Conservation (phyloP, 2,329 filamentous ascomycete genomes). For the Phialophora expanda region DNA sequence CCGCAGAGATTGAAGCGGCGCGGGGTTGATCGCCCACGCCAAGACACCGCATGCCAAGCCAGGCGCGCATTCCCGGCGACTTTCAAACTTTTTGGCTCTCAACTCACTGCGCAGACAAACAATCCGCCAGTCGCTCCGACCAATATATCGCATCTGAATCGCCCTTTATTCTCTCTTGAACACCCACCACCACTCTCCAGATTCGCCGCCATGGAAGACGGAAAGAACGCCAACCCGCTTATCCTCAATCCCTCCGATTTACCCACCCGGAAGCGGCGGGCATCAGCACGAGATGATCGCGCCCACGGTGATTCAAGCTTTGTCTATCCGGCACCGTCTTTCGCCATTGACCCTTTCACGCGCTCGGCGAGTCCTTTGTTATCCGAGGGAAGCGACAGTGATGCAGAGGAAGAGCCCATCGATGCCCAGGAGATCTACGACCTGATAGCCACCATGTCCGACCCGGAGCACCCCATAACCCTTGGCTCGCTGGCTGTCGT, state of each 20-base stretch:
- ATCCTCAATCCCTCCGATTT: constrained; percentile 88
- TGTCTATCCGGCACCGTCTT: constrained; percentile 57
- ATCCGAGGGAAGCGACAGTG: constrained; percentile 50
- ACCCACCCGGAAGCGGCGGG: constrained; percentile 71
- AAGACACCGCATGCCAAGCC: background rate
- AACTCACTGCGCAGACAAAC: background rate
- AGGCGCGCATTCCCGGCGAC: background rate
- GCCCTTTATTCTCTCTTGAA: background rate
- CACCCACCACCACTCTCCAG: background rate
- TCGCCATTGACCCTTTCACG: constrained; percentile 57
- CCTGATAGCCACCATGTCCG: constrained; percentile 90
- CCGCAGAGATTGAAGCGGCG: background rate
- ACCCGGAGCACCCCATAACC: constrained; percentile 94
- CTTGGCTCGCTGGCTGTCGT: constrained; percentile 93
- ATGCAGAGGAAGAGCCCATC: constrained; percentile 78
- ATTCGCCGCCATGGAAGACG: constrained; percentile 36
- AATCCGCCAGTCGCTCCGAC: background rate
- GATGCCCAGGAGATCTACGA: constrained; percentile 98
- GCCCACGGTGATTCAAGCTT: constrained; percentile 53
- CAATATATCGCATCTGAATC: background rate
- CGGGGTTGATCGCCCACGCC: no score
- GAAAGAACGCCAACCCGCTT: constrained; percentile 83
- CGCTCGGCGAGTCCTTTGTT: constrained; percentile 45
- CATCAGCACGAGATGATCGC: constrained; percentile 51
- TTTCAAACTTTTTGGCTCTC: background rate